These are phyloP conservation scores for Scheffersomyces coipomensis DNA, from an alignment of 805 yeast species.

Conservation along the genomic window DNA sequence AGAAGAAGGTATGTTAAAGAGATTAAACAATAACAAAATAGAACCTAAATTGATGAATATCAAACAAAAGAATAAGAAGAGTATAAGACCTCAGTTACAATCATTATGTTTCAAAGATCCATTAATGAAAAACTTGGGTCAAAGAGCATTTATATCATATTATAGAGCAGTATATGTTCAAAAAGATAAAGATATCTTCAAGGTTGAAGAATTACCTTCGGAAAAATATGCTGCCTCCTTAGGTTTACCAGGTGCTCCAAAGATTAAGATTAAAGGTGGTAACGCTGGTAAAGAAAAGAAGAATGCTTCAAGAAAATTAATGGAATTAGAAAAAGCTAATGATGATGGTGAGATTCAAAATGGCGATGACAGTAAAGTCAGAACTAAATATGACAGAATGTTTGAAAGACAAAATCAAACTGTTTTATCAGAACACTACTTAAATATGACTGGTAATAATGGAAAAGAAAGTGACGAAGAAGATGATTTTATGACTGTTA, in stretches of 20 bases:
- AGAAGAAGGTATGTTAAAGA: constrained; percentile 69
- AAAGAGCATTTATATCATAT: constrained; percentile 92
- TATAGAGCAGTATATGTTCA: constrained; percentile 82
- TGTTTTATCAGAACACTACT: constrained; percentile 84
- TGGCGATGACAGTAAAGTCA: constrained; percentile 40
- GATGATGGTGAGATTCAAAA: constrained; percentile 57
- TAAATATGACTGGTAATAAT: constrained; percentile 61
- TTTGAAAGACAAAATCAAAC: constrained; percentile 93
- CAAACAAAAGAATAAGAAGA: constrained; percentile 67
- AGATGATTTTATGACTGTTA: constrained; percentile 78
- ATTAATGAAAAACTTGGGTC: constrained; percentile 88
- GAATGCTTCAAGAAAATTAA: constrained; percentile 73
- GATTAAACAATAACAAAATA: constrained; percentile 61
- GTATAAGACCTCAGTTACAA: constrained; percentile 81
- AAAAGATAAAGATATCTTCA: constrained; percentile 82
- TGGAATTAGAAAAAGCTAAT: constrained; percentile 49
- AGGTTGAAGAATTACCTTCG: constrained; percentile 70
- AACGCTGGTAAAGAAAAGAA: constrained; percentile 67
- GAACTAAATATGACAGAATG: constrained; percentile 93
- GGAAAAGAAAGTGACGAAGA: constrained; percentile 31
- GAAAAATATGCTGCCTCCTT: constrained; percentile 84
- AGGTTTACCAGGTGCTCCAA: constrained; percentile 96
- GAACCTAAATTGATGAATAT: constrained; percentile 72
- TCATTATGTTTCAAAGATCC: constrained; percentile 90
- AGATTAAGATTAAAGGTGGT: constrained; percentile 66